Base-by-base conservation (phyloP, 805 yeast species). In the Candida suzukii region DNA sequence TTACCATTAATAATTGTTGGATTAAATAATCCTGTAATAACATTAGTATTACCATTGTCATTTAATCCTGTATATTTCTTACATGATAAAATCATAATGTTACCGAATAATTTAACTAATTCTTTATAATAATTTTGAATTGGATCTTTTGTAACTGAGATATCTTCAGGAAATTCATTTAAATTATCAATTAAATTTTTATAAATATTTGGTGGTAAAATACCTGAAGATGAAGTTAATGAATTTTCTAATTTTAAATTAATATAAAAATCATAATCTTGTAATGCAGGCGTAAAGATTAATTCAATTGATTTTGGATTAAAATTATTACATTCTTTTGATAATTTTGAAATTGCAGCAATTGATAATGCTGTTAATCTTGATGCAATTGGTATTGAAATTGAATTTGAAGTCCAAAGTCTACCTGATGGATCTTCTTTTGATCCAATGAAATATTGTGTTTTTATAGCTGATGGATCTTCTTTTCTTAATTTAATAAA, bases 281-380 rank as follows among this genome's bases (percentile, higher is more conserved):
- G 71, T 41, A 84, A 66, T 0, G 95, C 88, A 2, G 98, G 90
- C 0, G 84, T 78, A 62, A 90, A 93, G 34, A 88, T 61, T 34
- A 76, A 57, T 35, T 71, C 73, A 27, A 83, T 54, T 2, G 72
- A 70, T 39, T 66, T 63, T 32, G 44, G 46, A 41, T 46, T 47
- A 27, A 56, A 38, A 11, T 48, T 43, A 40, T 70, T 70, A 0
- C 61, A 60, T 40, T 68, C 69, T 24, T 46, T 50, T 2, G 46
- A 32, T 18, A 80, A 59, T 42, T 83, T 57, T 17, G 72, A 70
- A 32, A 76, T 61, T 0, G 91, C 90, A 24, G 83, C 90, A 48
- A 87, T 76, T 2, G 96, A 76, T 45, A 93, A 71, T 0, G 95
- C 90, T 0, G 98, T 91, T 46, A 91, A 65, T 63, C 99, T 78